Percentiles rank a stretch among this genome's conserved stretches.
These are phyloP conservation scores for Madurella mycetomatis DNA, from an alignment of 2,329 filamentous ascomycete genomes.

Conservation along the genomic window DNA sequence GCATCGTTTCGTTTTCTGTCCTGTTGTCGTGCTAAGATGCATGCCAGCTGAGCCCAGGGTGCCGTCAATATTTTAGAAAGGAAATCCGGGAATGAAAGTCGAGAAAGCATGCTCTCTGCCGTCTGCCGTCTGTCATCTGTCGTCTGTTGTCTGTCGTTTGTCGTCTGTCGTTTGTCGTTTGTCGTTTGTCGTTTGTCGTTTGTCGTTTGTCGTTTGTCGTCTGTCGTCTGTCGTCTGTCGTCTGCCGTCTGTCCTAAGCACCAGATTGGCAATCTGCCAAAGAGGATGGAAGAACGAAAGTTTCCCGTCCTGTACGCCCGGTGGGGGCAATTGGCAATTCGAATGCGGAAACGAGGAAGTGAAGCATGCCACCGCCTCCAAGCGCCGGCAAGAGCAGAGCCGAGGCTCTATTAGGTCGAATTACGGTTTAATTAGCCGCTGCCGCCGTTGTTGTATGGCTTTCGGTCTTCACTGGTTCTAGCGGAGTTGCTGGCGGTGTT, in stretches of 20 bases:
- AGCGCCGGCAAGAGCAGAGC: not conserved
- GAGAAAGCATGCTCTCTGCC: too few relatives aligned
- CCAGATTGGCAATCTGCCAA: not conserved
- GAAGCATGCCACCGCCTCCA: not conserved
- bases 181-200: not conserved
- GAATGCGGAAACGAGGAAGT: not conserved
- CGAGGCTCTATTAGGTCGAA: not conserved
- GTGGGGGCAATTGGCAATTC: not conserved
- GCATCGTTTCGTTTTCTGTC: not conserved
- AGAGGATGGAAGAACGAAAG: not conserved
- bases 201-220: not conserved
- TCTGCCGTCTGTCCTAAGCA: not conserved
- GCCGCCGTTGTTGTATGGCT: not conserved
- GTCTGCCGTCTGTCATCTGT: not conserved
- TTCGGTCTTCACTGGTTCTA: conserved; percentile 8
- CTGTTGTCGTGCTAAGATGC: conserved; percentile 6
- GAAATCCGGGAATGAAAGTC: not conserved
- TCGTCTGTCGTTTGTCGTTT: not conserved
- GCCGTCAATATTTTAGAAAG: not conserved
- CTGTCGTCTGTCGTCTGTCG: not conserved
- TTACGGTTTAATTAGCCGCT: conserved; percentile 3
- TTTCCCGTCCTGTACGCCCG: not conserved
- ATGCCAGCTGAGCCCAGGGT: not conserved
- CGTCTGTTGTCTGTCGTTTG: not conserved
- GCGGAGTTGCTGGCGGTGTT: conserved; percentile 5